These are phyloP conservation scores for Pseudonectria buxi DNA, from an alignment of 2,329 filamentous ascomycete genomes.

Conservation along the genomic window DNA sequence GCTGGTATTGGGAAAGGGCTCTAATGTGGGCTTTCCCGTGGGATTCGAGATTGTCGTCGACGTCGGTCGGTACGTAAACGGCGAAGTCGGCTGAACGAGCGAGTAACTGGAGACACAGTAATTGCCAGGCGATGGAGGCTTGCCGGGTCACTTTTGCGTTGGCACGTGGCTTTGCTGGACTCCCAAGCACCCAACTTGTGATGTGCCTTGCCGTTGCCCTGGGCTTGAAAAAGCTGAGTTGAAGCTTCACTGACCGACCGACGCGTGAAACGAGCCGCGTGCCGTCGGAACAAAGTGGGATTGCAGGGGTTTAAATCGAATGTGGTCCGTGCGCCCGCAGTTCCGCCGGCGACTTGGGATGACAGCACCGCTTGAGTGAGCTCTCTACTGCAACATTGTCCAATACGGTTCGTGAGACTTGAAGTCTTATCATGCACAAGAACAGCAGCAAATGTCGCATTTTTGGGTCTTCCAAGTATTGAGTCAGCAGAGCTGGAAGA, in stretches of 20 bases:
- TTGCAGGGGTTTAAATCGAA: constrained; percentile 22
- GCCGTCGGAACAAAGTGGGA: too few relatives aligned
- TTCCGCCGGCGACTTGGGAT: constrained; percentile 2
- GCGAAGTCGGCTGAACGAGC: too few relatives aligned
- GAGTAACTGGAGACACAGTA: too few relatives aligned
- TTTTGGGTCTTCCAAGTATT: too few relatives aligned
- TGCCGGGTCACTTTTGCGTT: neutral
- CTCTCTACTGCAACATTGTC: too few relatives aligned
- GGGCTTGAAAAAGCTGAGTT: constrained; percentile 11
- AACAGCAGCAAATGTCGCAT: too few relatives aligned
- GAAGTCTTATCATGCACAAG: too few relatives aligned
- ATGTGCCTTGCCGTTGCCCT: constrained; percentile 7
- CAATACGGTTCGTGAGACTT: too few relatives aligned
- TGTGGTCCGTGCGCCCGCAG: constrained; percentile 9
- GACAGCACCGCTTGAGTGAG: too few relatives aligned
- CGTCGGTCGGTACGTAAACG: neutral
- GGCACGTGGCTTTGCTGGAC: constrained; percentile 1
- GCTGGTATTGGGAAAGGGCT: constrained; percentile 10
- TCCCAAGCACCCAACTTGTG: constrained; percentile 8
- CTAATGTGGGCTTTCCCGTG: constrained; percentile 8
- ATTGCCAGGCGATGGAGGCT: too few relatives aligned
- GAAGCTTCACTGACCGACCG: constrained; percentile 9
- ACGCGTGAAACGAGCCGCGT: constrained; percentile 18
- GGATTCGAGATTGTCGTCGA: constrained; percentile 4
- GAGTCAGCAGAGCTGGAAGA: too few relatives aligned